Conservation (phyloP, 495 filamentous ascomycete species). For the Annulohypoxylon moriforme region DNA sequence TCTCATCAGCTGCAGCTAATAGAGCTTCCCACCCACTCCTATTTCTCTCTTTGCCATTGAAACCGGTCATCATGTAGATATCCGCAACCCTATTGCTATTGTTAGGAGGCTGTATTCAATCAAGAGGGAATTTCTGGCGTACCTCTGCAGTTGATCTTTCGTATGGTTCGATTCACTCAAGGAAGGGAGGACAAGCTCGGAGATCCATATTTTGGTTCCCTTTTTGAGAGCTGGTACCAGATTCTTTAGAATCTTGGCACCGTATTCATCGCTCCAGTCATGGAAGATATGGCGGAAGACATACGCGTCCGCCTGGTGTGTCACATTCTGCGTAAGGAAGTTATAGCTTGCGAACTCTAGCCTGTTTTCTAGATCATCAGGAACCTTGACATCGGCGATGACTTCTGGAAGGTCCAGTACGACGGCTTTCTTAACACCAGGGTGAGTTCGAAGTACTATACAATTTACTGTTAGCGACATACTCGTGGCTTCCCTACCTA, state of each 20-base stretch:
- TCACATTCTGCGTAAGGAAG: slow-evolving; percentile 62
- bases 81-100: slow-evolving; percentile 24
- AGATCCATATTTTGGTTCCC: slow-evolving; percentile 59
- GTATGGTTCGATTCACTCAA: slow-evolving; percentile 24
- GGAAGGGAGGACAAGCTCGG: slow-evolving; percentile 60
- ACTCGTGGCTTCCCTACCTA: too few species aligned
- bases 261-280: slow-evolving; percentile 66
- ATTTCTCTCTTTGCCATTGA: slow-evolving; percentile 46
- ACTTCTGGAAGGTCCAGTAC: slow-evolving; percentile 35
- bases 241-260: slow-evolving; percentile 59
- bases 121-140: neutral
- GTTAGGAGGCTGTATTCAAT: neutral
- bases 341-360: slow-evolving; percentile 61
- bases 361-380: slow-evolving; percentile 49
- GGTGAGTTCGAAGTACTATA: slow-evolving; percentile 40
- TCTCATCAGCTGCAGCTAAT: slow-evolving; percentile 40
- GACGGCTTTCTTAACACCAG: slow-evolving; percentile 38
- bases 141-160: slow-evolving; percentile 39
- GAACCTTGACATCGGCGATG: slow-evolving; percentile 35
- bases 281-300: slow-evolving; percentile 67
- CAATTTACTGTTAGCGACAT: neutral
- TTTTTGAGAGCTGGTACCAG: slow-evolving; percentile 63
- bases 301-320: slow-evolving; percentile 60
- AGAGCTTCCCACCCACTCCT: slow-evolving; percentile 37
- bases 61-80: slow-evolving; percentile 42